A percentile compares a stretch with the other conserved stretches of the same genome.
These are phyloP conservation scores for Bisporella sp. DNA, from an alignment of 2,329 filamentous ascomycete species.

Conservation along the genomic window DNA sequence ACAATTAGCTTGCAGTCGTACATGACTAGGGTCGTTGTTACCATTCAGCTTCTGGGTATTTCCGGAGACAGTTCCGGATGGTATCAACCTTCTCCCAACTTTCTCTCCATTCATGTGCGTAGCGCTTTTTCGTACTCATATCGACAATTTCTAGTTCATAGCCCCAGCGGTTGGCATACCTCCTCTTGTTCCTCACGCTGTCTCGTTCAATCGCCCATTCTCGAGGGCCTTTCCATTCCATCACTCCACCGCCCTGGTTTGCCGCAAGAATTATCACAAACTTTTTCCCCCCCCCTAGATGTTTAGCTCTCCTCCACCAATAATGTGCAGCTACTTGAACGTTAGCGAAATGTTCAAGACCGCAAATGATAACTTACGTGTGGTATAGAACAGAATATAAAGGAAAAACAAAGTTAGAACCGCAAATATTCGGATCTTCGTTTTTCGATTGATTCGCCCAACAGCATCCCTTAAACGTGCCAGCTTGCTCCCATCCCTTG, in stretches of 20 bases:
- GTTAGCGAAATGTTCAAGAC: conserved; percentile 7
- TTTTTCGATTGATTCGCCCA: conserved; percentile 53
- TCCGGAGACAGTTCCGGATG: conserved; percentile 78
- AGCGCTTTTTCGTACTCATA: conserved; percentile 98
- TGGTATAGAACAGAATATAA: conserved; percentile 61
- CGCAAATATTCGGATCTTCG: conserved; percentile 57
- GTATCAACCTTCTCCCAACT: conserved; percentile 99
- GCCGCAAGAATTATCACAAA: conserved; percentile 90
- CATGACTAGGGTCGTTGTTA: conserved; percentile 38
- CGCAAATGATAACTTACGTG: conserved; percentile 50
- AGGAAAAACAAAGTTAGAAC: conserved; percentile 52
- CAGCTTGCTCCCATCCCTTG: conserved; percentile 38
- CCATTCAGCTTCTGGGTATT: conserved; percentile 96
- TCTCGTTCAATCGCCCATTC: conserved; percentile 98
- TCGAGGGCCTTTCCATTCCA: conserved; percentile 96
- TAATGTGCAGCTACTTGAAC: conserved; percentile 32
- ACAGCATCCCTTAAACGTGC: conserved; percentile 40
- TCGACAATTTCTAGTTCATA: conserved; percentile 96
- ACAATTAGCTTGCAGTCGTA: conserved; percentile 21
- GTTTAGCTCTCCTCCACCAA: conserved; percentile 63
- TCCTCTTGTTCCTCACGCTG: conserved; percentile 90
- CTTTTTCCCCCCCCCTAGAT: conserved; percentile 79
- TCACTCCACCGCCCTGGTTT: conserved; percentile 92
- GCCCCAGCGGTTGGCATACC: conserved; percentile 81
- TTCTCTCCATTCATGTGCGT: conserved; percentile 97